A percentile compares a stretch with the other conserved stretches of the same genome.
These are phyloP conservation scores for Pyrenopolyporus hunteri DNA, from an alignment of 495 filamentous ascomycete genomes.

Conservation along the genomic window DNA sequence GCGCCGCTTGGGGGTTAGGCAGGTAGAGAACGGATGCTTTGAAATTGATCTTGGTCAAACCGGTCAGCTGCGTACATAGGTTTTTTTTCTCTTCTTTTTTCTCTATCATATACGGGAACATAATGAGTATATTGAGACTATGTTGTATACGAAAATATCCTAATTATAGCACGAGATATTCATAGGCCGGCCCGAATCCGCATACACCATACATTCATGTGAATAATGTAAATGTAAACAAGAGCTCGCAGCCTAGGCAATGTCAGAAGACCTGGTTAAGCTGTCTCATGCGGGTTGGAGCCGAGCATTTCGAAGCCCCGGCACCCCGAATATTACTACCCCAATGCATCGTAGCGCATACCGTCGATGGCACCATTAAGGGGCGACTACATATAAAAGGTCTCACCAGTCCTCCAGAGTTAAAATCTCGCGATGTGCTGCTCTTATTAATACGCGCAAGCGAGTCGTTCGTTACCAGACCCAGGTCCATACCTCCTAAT, in stretches of 20 bases:
- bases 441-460: not conserved
- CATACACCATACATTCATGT: too few relatives aligned
- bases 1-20: too few relatives aligned
- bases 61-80: too few relatives aligned
- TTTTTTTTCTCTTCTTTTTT: too few relatives aligned
- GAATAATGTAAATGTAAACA: not conserved
- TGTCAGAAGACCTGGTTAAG: not conserved
- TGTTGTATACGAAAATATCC: too few relatives aligned
- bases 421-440: conserved; percentile 3
- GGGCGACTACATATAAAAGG: conserved; percentile 17
- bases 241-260: not conserved
- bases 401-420: conserved; percentile 8
- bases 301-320: conserved; percentile 13
- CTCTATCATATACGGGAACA: too few relatives aligned
- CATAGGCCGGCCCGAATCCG: too few relatives aligned
- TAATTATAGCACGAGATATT: too few relatives aligned
- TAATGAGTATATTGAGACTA: too few relatives aligned
- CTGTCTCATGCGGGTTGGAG: conserved; percentile 9
- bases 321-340: conserved; percentile 14
- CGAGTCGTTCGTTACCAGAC: not conserved
- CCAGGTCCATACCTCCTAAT: not conserved
- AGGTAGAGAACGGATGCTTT: too few relatives aligned
- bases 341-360: conserved; percentile 26
- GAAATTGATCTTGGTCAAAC: too few relatives aligned
- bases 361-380: conserved; percentile 13